Evolutionary conservation across 306 rosid genomes (phyloP).

Genomic region (Corylus avellana): DNA sequence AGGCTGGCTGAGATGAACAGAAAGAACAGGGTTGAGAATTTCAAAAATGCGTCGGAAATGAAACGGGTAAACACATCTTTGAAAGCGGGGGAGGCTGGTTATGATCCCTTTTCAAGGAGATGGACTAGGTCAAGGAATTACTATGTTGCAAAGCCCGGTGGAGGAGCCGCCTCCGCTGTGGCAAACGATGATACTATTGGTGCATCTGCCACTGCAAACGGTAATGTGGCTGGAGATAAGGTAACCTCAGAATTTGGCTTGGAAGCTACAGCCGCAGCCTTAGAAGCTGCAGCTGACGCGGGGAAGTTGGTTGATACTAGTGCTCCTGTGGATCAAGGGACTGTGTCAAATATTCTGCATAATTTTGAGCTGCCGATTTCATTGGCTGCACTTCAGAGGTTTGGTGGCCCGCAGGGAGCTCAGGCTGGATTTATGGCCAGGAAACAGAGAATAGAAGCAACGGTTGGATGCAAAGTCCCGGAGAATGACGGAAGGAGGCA

Average conservation of each 20-base stretch:
- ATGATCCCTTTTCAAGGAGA: conserved; percentile 98
- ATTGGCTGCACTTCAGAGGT: conserved; percentile 66
- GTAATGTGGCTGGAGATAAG: conserved; percentile 29
- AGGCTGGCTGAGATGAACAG: conserved; percentile 94
- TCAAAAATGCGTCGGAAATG: conserved; percentile 86
- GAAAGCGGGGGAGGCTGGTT: conserved; percentile 95
- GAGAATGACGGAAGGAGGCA: conserved; percentile 77
- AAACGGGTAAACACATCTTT: conserved; percentile 50
- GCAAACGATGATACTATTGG: conserved; percentile 35
- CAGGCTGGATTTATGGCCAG: conserved; percentile 72
- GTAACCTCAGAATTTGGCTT: conserved; percentile 49
- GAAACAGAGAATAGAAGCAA: conserved; percentile 76
- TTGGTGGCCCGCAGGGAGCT: conserved; percentile 82
- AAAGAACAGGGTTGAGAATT: conserved; percentile 91
- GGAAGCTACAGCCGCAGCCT: conserved; percentile 78
- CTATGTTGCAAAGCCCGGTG: conserved; percentile 64
- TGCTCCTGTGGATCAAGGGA: conserved; percentile 91
- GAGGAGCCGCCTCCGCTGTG: conserved; percentile 32
- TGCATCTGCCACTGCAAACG: conserved; percentile 29
- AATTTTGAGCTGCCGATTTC: conserved; percentile 92
- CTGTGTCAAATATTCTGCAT: conserved; percentile 66
- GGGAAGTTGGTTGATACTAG: conserved; percentile 87
- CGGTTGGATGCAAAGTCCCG: conserved; percentile 68
- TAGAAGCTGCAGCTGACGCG: conserved; percentile 91
- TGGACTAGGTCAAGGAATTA: conserved; percentile 98